Percentiles rank a stretch among this genome's conserved stretches.
phyloP scores from a whole-genome alignment of 164 flowering plant species.

The Berberis thunbergii region DNA sequence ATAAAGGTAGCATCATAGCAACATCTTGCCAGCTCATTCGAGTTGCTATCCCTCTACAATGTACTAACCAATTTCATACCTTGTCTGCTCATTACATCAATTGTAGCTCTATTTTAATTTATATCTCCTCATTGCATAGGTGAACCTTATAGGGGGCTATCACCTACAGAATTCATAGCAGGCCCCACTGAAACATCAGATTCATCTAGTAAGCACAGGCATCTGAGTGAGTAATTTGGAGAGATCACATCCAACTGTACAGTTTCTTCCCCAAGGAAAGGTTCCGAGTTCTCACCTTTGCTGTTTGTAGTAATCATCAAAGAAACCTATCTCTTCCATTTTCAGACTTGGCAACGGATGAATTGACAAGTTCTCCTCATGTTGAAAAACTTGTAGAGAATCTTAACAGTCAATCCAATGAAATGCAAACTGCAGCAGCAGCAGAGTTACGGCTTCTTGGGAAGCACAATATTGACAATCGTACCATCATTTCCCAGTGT shows the following conservation, averaged over 20 bases:
- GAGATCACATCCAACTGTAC: constrained; percentile 37
- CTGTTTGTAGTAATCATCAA: constrained; percentile 19
- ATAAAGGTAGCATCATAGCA: too few relatives aligned
- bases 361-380: constrained; percentile 41
- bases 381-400: constrained; percentile 55
- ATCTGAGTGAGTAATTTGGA: constrained; percentile 29
- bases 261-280: constrained; percentile 21
- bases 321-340: constrained; percentile 26
- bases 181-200: constrained; percentile 28
- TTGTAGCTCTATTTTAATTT: too few relatives aligned
- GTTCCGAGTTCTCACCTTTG: constrained; percentile 23
- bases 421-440: constrained; percentile 59
- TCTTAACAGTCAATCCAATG: constrained; percentile 45
- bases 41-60: too few relatives aligned
- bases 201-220: constrained; percentile 26
- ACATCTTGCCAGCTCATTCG: too few relatives aligned
- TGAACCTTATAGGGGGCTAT: too few relatives aligned
- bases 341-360: constrained; percentile 33
- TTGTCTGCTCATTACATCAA: too few relatives aligned
- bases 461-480: constrained; percentile 73
- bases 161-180: constrained; percentile 6
- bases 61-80: too few relatives aligned
- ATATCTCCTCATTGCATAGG: too few relatives aligned
- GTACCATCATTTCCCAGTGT: constrained; percentile 51
- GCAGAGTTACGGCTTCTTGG: constrained; percentile 71